Evolutionary conservation across 306 rosid species (phyloP), one percentile per base, ranked within the genome.

Genomic region (Inga leiocalycina): DNA sequence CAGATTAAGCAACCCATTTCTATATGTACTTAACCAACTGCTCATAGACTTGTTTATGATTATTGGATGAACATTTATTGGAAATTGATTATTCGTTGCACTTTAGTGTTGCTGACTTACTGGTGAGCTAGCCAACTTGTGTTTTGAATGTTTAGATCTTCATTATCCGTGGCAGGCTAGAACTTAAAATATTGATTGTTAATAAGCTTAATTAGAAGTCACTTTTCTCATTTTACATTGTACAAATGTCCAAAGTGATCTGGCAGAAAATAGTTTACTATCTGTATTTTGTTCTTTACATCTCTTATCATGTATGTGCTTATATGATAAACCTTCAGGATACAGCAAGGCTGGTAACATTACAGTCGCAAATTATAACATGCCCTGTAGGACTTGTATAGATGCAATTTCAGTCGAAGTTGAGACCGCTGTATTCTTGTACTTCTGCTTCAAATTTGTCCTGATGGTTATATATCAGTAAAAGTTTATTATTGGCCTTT

Each of bases 321-420:
- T 19, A 20, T 74, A 35, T 35, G 13, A 74, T 24, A 64, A n/a
- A 16, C 75, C 14, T 44, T 52, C 48, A 59, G 67, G 80, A 54
- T 52, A 79, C 71, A 45, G n/a, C 72, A 79, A 71, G 65, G 66
- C 74, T 46, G 76, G 69, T 84, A 61, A 66, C 77, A 68, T 81
- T 44, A 48, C 83, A 56, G 56, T 39, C 41, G 6, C 41, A 39
- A 39, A 3, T 32, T 69, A 78, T 54, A 12, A 69, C 20, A 69
- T 69, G 68, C 75, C 54, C 66, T 32, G 56, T 46, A 77, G 67
- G 71, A 73, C 39, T 81, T 73, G 17, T 27, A 62, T 71, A 46
- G 17, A 46, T 59, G 56, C 37, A 59, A 20, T 14, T 68, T 78
- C 69, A 66, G 20, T 35, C 8, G 62, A 73, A 48, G 54, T 48